Evolutionary conservation across 306 rosid genomes (phyloP).

Genomic region (Geum urbanum): DNA sequence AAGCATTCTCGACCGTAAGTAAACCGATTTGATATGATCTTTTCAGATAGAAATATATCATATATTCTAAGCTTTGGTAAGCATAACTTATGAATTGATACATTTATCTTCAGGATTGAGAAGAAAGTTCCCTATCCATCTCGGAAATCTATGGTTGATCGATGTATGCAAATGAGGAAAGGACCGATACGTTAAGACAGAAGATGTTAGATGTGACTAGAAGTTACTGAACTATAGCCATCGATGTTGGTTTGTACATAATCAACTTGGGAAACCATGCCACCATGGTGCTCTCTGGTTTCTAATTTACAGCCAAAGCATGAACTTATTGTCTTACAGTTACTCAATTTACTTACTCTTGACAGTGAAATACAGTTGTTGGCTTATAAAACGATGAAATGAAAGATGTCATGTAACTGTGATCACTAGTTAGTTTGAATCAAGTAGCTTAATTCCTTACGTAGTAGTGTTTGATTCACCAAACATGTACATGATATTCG

Average conservation of each 20-base stretch:
- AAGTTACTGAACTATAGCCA: slow-evolving; percentile 22
- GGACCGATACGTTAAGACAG: slow-evolving; percentile 40
- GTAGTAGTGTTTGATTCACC: slow-evolving; percentile 38
- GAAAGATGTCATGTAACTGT: not conserved
- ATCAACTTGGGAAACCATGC: not conserved
- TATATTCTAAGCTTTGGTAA: not conserved
- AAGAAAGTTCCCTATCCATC: slow-evolving; percentile 38
- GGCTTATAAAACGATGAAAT: no score
- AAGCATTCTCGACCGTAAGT: slow-evolving; percentile 46
- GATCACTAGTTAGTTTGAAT: not conserved
- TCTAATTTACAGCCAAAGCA: not conserved
- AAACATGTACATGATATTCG: slow-evolving; percentile 50
- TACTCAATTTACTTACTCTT: not conserved
- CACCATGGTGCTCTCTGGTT: not conserved
- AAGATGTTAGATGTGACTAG: slow-evolving; percentile 30
- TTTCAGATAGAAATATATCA: not conserved
- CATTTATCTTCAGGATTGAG: slow-evolving; percentile 38
- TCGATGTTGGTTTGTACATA: slow-evolving; percentile 19
- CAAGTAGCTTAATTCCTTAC: not conserved
- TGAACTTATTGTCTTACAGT: not conserved
- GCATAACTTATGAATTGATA: not conserved
- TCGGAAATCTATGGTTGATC: slow-evolving; percentile 38
- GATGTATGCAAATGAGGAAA: slow-evolving; percentile 38
- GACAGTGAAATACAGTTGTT: not conserved
- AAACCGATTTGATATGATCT: not conserved